Conservation (phyloP, 2,329 filamentous ascomycete species). For the Fusarium falciforme region DNA sequence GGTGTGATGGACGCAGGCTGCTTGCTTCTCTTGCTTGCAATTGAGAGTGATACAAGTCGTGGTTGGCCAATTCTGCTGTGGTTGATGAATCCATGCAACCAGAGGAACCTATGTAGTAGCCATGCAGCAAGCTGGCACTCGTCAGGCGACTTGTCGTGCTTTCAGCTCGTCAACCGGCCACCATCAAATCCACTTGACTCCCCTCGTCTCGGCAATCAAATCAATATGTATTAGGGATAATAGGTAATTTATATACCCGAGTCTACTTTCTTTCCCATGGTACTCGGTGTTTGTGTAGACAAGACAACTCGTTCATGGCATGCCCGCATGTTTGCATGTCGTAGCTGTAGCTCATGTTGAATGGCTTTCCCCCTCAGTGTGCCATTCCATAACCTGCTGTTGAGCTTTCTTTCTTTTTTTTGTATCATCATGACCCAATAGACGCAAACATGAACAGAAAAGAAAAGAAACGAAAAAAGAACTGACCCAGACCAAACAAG, state of each 20-base stretch:
- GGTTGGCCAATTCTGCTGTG: conserved; percentile 17
- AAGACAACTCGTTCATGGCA: conserved; percentile 12
- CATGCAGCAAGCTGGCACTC: neutral
- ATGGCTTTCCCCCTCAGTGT: conserved; percentile 41
- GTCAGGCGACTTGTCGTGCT: neutral
- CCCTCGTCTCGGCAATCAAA: neutral
- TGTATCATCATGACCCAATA: conserved; percentile 32
- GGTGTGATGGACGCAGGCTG: conserved; percentile 37
- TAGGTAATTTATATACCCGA: neutral
- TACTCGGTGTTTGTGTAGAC: conserved; percentile 16
- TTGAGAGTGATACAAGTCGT: conserved; percentile 14
- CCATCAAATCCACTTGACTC: neutral
- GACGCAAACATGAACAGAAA: conserved; percentile 16
- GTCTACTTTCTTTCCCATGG: conserved; percentile 7
- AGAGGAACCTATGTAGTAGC: neutral
- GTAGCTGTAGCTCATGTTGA: conserved; percentile 51
- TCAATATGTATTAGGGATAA: neutral
- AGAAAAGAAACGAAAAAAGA: neutral
- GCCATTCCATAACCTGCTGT: conserved; percentile 39
- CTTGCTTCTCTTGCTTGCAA: conserved; percentile 26
- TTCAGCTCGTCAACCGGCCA: neutral
- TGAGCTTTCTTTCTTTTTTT: conserved; percentile 39
- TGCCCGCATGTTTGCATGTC: conserved; percentile 17
- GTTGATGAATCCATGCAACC: conserved; percentile 11
- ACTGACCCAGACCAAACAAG: neutral